Base-by-base conservation (phyloP, 129 eudicot genomes). In the Chrysanthemum lavandulifolium region DNA sequence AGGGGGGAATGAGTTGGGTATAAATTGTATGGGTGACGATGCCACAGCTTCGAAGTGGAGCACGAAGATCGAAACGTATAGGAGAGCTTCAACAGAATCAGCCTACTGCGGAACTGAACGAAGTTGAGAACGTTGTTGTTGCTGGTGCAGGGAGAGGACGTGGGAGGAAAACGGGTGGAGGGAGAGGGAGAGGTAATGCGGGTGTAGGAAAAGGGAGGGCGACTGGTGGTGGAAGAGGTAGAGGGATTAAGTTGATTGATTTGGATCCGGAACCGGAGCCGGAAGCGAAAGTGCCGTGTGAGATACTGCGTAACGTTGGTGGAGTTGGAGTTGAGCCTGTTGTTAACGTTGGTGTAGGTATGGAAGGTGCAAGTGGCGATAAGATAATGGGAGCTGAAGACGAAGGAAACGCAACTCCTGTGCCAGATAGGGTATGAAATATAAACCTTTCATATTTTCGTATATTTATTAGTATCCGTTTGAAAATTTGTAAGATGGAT, bases 21-120 rank as follows among this genome's bases (percentile, higher is more conserved):
- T 85, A 84, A 90, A 56, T 86, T 95, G 97, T 83, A 90, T 95
- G 99, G 97, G 88, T 78, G 91, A 95, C 82, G 87, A 95, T 95
- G 99, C 99, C 99, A 83, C 97, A 91, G 84, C 85, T 95, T 91
- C 96, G 96, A 58, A 95, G 96, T 86, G 96, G 97, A 91, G 90
- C 99, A 72, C 85, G 99, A 76, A 88, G 99, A 95, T 95, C 97
- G 73, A 95, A 91, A 89, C 90, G 96, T 82, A 83, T 95, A 69
- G 95, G 95, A 80, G 99, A 95, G 73, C 88, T 86, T 85, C 98
- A 93, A 61, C 77, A 73, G 82, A 96, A 93, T 61, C 77, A 73
- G 80, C 90, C 96, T 78, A 83, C 89, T 40, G 61, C 88, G 63
- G 87, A 87, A 77, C 88, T 89, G 40, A 83, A 50, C 79, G 81